Evolutionary conservation across 805 yeast genomes (phyloP), one percentile per base, ranked within the genome.

Genomic region (Wickerhamiella nectarea): DNA sequence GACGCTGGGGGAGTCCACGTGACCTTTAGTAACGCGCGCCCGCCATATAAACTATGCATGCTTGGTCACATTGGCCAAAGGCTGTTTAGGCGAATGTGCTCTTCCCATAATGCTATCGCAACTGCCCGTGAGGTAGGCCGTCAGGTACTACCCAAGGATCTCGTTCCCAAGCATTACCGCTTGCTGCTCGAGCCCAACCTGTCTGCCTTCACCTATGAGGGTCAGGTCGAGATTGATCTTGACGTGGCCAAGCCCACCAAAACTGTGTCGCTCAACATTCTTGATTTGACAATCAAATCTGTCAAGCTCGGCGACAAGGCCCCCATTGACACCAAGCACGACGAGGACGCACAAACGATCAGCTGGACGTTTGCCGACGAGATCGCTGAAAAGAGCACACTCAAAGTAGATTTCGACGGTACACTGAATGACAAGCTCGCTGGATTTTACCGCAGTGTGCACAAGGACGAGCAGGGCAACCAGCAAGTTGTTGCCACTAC

Each of bases 161-260:
- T 86, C 48, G 70, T 70, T 47, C 96, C 98, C 28, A 53, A 65
- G 28, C 82, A 81, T 61, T 89, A 91, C 59, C 72, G 75, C 44
- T 60, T 91, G 26, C 69, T 76, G 15, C 64, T 76, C 43, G 78
- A 76, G 53, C 85, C 93, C 31, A 72, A 78, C 53, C 59, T 68
- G 22, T 59, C 53, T 6, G 60, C 61, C 28, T 69, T 68, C 50
- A 53, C 56, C 35, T 62, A 51, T 50, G 36, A 51, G 25, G 66
- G 66, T 19, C 42, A 47, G 18, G 65, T 62, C 26, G 56, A 48
- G 25, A 59, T 80, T 44, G 62, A 68, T 35, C 63, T 80, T 38
- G 60, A 62, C 10, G 73, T 74, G 25, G 52, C 53, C 11, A 58
- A 59, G 18, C 52, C 63, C 7, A 69, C 78, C 15, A 59, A 61